Evolutionary conservation across 805 yeast genomes (phyloP).

Genomic region (Komagataella pastoris): DNA sequence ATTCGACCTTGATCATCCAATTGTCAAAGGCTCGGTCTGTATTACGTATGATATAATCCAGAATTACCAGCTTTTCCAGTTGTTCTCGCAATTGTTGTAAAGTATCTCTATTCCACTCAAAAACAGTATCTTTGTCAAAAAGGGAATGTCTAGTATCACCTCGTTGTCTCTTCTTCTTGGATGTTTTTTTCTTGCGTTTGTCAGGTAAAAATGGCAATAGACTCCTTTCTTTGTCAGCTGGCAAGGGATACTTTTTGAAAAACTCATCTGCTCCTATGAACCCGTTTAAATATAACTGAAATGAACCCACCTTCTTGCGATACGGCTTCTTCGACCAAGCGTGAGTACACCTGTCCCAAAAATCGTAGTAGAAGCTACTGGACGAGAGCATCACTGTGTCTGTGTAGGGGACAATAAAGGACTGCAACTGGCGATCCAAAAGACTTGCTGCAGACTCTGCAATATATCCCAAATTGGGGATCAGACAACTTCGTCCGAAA

Average conservation of each 20-base stretch:
- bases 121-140: slow-evolving; percentile 10
- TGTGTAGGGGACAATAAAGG: slow-evolving; percentile 53
- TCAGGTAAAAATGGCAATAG: neutral
- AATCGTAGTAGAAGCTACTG: slow-evolving; percentile 36
- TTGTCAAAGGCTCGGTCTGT: slow-evolving; percentile 67
- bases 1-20: slow-evolving; percentile 60
- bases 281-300: slow-evolving; percentile 46
- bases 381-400: slow-evolving; percentile 39
- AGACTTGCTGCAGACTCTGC: slow-evolving; percentile 62
- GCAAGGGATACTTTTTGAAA: slow-evolving; percentile 42
- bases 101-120: slow-evolving; percentile 39
- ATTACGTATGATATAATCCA: slow-evolving; percentile 62
- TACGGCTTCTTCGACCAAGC: slow-evolving; percentile 12
- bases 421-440: slow-evolving; percentile 45
- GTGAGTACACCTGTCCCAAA: slow-evolving; percentile 25
- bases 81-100: slow-evolving; percentile 42
- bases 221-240: slow-evolving; percentile 7
- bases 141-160: neutral
- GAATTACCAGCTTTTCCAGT: slow-evolving; percentile 53
- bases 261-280: slow-evolving; percentile 52
- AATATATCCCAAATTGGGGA: slow-evolving; percentile 60
- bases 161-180: neutral
- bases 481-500: slow-evolving; percentile 60
- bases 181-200: neutral
- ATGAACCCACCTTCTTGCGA: slow-evolving; percentile 48